These are phyloP conservation scores for Teratosphaeriaceae sp. DNA, from an alignment of 2,329 filamentous ascomycete genomes.

Conservation along the genomic window DNA sequence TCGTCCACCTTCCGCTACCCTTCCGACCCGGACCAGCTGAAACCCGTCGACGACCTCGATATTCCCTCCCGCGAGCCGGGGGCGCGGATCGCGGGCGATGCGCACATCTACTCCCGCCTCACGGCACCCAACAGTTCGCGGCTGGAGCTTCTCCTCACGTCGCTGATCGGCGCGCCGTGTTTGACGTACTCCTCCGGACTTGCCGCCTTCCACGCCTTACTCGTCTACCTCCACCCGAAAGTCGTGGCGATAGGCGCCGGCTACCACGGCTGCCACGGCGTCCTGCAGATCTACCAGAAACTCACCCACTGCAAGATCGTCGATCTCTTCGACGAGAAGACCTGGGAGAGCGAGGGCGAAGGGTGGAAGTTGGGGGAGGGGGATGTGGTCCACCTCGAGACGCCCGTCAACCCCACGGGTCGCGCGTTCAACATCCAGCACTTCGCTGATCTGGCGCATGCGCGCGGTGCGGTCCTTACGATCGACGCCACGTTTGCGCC, in stretches of 20 bases:
- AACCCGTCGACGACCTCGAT: conserved; percentile 20
- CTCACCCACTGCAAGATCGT: conserved; percentile 70
- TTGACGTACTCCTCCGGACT: conserved; percentile 81
- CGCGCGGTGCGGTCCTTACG: conserved; percentile 65
- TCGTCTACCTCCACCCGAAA: conserved; percentile 77
- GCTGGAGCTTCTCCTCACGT: conserved; percentile 73
- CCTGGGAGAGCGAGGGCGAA: conserved; percentile 49
- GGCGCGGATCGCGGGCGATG: conserved; percentile 45
- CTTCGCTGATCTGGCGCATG: conserved; percentile 67
- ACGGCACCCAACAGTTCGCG: conserved; percentile 73
- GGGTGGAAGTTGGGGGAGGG: conserved; percentile 62
- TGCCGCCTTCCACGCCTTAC: conserved; percentile 77
- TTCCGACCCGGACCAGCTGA: conserved; percentile 60
- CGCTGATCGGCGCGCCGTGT: conserved; percentile 61
- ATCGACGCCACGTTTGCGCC: conserved; percentile 93
- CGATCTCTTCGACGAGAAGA: conserved; percentile 47
- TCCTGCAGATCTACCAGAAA: conserved; percentile 65
- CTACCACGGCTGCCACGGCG: conserved; percentile 91
- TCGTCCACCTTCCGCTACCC: conserved; percentile 87
- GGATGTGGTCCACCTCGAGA: conserved; percentile 87
- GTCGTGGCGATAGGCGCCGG: conserved; percentile 75
- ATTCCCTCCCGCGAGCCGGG: conserved; percentile 21
- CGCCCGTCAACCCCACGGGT: conserved; percentile 85
- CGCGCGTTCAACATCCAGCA: conserved; percentile 65
- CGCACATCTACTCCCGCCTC: conserved; percentile 78